phyloP scores from a whole-genome alignment of 495 filamentous ascomycete species.

The Penicillium cinerascens region DNA sequence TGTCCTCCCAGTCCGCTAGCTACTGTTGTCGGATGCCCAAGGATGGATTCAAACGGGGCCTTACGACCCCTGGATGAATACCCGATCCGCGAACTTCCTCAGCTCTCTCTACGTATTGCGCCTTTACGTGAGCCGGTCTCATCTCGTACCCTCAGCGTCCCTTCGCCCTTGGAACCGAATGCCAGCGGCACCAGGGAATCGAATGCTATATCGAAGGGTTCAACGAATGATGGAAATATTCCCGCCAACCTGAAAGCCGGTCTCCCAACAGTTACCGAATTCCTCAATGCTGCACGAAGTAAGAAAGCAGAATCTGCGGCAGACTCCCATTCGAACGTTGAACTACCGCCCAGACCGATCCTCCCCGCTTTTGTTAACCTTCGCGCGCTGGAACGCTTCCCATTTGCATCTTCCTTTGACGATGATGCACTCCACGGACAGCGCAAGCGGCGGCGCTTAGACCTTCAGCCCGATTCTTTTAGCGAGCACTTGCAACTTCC shows the following conservation, averaged over 20 bases:
- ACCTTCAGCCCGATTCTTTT: slow-evolving; percentile 42
- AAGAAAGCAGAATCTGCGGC: slow-evolving; percentile 34
- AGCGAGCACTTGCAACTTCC: slow-evolving; percentile 51
- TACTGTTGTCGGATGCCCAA: slow-evolving; percentile 7
- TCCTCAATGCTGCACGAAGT: slow-evolving; percentile 30
- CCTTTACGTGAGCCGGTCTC: slow-evolving; percentile 48
- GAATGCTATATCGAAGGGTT: slow-evolving; percentile 32
- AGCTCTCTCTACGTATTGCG: slow-evolving; percentile 46
- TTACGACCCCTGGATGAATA: slow-evolving; percentile 41
- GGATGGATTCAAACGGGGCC: slow-evolving; percentile 34
- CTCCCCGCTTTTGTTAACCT: slow-evolving; percentile 48
- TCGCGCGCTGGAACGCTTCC: slow-evolving; percentile 43
- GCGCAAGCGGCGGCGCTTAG: slow-evolving; percentile 42
- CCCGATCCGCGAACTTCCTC: slow-evolving; percentile 42
- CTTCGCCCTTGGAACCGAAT: slow-evolving; percentile 47
- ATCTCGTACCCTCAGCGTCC: slow-evolving; percentile 40
- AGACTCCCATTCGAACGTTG: slow-evolving; percentile 31
- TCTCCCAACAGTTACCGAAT: slow-evolving; percentile 35
- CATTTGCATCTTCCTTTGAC: slow-evolving; percentile 41
- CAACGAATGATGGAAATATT: slow-evolving; percentile 26
- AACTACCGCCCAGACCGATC: slow-evolving; percentile 41
- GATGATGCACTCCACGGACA: slow-evolving; percentile 34
- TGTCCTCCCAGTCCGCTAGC: slow-evolving; percentile 9
- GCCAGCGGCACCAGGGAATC: slow-evolving; percentile 36
- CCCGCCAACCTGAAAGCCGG: slow-evolving; percentile 22